Evolutionary conservation across 495 filamentous ascomycete genomes (phyloP).

Genomic region (Podospora fimiseda): DNA sequence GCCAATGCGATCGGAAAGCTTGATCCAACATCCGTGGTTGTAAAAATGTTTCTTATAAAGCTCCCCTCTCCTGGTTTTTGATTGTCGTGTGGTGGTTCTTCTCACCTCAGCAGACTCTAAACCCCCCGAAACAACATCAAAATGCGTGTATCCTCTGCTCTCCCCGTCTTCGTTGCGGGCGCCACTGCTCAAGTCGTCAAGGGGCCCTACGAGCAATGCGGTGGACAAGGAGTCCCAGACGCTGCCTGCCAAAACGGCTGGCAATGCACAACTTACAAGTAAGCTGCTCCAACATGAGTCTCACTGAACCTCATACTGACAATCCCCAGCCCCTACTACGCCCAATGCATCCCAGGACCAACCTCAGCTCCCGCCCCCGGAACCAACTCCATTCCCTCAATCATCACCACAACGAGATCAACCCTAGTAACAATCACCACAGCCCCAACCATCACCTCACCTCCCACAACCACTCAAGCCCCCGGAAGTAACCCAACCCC

Average conservation of each 20-base stretch:
- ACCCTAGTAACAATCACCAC: constrained; percentile 2
- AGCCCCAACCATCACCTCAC: constrained; percentile 1
- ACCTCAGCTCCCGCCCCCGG: constrained; percentile 6
- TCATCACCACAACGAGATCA: not conserved
- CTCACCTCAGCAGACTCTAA: not conserved
- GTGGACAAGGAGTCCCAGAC: constrained; percentile 9
- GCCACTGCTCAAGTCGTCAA: constrained; percentile 21
- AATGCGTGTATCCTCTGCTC: constrained; percentile 11
- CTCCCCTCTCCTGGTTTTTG: too few species aligned
- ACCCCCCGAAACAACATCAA: not conserved
- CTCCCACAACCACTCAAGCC: constrained; percentile 15
- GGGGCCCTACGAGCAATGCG: constrained; percentile 17
- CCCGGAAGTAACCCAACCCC: constrained; percentile 28
- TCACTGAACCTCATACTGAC: not conserved
- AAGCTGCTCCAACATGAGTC: not conserved
- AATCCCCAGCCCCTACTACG: constrained; percentile 12
- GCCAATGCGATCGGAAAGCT: not conserved
- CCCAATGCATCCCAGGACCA: constrained; percentile 9
- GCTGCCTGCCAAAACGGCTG: constrained; percentile 13
- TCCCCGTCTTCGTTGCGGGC: constrained; percentile 11
- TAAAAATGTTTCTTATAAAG: too few species aligned
- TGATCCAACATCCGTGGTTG: not conserved
- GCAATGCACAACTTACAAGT: constrained; percentile 18
- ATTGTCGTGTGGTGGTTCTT: too few species aligned
- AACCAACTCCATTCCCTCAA: constrained; percentile 3